Conservation (phyloP, 805 yeast species). For the Metschnikowia kunwiensis region DNA sequence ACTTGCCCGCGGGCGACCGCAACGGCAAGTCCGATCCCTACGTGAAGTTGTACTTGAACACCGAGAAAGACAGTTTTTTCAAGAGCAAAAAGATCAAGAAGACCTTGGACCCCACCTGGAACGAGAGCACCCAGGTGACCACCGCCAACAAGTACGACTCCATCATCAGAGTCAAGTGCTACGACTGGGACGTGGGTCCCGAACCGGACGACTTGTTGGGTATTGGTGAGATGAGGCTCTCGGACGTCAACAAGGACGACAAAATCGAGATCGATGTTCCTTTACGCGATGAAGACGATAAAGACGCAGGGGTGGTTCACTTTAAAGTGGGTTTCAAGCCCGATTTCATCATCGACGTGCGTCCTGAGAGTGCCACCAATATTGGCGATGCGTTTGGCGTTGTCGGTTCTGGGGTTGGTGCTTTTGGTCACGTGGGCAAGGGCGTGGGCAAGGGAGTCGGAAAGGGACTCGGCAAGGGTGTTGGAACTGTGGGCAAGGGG, state of each 20-base stretch:
- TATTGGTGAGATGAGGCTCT: conserved; percentile 52
- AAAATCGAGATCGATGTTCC: conserved; percentile 47
- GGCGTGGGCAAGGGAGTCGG: conserved; percentile 23
- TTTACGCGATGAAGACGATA: conserved; percentile 41
- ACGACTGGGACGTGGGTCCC: conserved; percentile 94
- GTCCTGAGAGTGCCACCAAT: conserved; percentile 27
- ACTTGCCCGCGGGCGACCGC: conserved; percentile 80
- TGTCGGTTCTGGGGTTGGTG: conserved; percentile 28
- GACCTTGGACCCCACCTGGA: conserved; percentile 88
- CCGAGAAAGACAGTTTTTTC: conserved; percentile 52
- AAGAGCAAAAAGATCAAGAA: conserved; percentile 81
- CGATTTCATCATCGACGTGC: conserved; percentile 55
- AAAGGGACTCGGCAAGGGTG: conserved; percentile 28
- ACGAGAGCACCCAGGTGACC: conserved; percentile 59
- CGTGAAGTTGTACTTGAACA: conserved; percentile 64
- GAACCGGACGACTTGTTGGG: conserved; percentile 84
- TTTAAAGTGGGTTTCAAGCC: conserved; percentile 66
- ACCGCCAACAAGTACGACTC: conserved; percentile 64
- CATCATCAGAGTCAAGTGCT: conserved; percentile 52
- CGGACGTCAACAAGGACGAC: conserved; percentile 46
- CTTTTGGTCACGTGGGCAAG: conserved; percentile 20
- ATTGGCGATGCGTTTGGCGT: conserved; percentile 47
- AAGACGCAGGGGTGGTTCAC: conserved; percentile 62
- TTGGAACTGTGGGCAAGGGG: conserved; percentile 34
- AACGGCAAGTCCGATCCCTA: conserved; percentile 95